Conservation (phyloP, 2,329 filamentous ascomycete genomes). For the Dichotomopilus funicola region DNA sequence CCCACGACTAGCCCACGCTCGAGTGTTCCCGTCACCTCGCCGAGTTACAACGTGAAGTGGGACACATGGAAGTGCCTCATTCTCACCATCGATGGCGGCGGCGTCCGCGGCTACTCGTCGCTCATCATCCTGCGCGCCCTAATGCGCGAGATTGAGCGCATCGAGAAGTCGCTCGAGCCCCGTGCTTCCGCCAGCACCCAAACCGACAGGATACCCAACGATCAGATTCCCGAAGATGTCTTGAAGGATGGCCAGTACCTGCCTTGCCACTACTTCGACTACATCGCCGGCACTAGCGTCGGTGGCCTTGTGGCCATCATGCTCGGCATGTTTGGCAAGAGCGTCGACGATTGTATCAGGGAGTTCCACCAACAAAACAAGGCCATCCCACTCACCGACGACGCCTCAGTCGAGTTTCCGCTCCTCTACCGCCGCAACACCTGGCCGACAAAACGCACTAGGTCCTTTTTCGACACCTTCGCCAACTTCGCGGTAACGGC, state of each 20-base stretch:
- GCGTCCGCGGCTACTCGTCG: constrained; percentile 23
- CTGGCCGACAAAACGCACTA: constrained; percentile 21
- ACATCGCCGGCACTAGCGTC: constrained; percentile 23
- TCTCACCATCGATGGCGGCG: constrained; percentile 24
- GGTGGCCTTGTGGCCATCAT: constrained; percentile 24
- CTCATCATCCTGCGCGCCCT: constrained; percentile 22
- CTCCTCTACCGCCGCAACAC: constrained; percentile 18
- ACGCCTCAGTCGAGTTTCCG: constrained; percentile 17
- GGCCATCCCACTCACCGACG: constrained; percentile 18
- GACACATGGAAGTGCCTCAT: constrained; percentile 23
- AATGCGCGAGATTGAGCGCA: constrained; percentile 20
- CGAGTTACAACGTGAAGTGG: constrained; percentile 17
- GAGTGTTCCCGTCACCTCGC: constrained; percentile 4
- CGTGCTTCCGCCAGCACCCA: constrained; percentile 19
- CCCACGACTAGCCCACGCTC: constrained; percentile 10
- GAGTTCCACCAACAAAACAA: constrained; percentile 23
- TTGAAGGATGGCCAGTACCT: constrained; percentile 19
- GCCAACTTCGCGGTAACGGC: constrained; percentile 20
- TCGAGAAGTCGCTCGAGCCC: constrained; percentile 17
- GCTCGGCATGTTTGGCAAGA: constrained; percentile 22
- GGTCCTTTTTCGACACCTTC: constrained; percentile 24
- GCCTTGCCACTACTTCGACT: constrained; percentile 25
- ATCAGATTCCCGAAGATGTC: constrained; percentile 18
- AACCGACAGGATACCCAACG: constrained; percentile 17
- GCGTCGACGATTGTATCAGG: constrained; percentile 21